These are phyloP conservation scores for Paxillus ammoniavirescens DNA, from an alignment of 768 basidiomycete species.

Conservation along the genomic window DNA sequence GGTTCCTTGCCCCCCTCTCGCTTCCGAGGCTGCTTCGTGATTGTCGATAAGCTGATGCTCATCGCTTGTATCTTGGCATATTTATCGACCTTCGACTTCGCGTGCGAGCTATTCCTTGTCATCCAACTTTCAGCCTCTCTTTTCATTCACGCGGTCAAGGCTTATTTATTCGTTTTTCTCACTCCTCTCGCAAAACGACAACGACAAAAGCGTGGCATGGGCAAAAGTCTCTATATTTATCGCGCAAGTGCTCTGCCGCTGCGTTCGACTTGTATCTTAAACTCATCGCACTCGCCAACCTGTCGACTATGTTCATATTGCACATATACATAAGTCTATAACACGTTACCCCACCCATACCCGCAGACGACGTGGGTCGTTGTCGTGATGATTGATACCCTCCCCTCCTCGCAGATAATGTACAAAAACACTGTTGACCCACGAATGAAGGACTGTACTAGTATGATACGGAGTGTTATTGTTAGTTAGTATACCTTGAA, in stretches of 20 bases:
- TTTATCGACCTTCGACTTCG: slow-evolving; percentile 29
- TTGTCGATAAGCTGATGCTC: not conserved
- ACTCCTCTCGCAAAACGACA: slow-evolving; percentile 20
- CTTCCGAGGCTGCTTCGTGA: slow-evolving; percentile 24
- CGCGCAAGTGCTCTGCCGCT: slow-evolving; percentile 10
- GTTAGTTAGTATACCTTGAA: slow-evolving; percentile 35
- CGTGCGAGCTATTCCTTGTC: slow-evolving; percentile 9
- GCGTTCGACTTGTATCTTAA: slow-evolving; percentile 27
- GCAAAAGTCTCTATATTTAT: slow-evolving; percentile 27
- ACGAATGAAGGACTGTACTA: slow-evolving; percentile 33
- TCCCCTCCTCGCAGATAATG: slow-evolving; percentile 21
- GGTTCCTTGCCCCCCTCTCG: slow-evolving; percentile 19
- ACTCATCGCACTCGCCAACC: slow-evolving; percentile 17
- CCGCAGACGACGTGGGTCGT: slow-evolving; percentile 18
- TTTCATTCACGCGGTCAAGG: slow-evolving; percentile 21
- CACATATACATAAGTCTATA: slow-evolving; percentile 24
- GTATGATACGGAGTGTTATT: slow-evolving; percentile 31
- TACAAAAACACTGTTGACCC: slow-evolving; percentile 25
- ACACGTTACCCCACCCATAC: slow-evolving; percentile 16
- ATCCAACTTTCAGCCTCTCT: slow-evolving; percentile 10
- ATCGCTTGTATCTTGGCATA: slow-evolving; percentile 20
- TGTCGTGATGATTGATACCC: slow-evolving; percentile 35
- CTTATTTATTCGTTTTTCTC: slow-evolving; percentile 32
- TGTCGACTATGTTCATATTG: slow-evolving; percentile 31
- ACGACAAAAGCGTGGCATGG: slow-evolving; percentile 19